Evolutionary conservation across 2,329 filamentous ascomycete species (phyloP).

Genomic region (Fusarium brevicatenulatum): DNA sequence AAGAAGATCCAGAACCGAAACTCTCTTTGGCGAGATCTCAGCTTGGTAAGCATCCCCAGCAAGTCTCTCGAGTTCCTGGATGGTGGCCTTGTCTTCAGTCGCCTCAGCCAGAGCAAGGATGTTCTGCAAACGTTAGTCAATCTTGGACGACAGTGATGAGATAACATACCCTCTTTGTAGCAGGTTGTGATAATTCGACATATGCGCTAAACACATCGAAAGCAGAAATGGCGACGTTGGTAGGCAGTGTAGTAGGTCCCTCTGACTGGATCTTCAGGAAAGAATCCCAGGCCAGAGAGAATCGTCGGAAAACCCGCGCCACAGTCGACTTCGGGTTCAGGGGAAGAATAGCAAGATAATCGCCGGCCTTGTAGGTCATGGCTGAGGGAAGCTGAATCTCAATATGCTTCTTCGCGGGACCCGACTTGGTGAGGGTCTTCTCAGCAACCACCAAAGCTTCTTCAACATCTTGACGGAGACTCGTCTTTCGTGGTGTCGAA

Average conservation of each 20-base stretch:
- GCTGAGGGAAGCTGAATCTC: conserved; percentile 74
- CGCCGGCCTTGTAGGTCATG: conserved; percentile 75
- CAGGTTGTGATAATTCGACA: conserved; percentile 77
- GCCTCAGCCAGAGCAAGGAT: conserved; percentile 58
- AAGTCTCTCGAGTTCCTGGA: conserved; percentile 58
- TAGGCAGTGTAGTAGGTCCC: conserved; percentile 64
- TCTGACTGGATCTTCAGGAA: conserved; percentile 69
- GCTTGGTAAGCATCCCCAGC: conserved; percentile 58
- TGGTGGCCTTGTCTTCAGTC: conserved; percentile 57
- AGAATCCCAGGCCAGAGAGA: conserved; percentile 75
- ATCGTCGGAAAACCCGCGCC: conserved; percentile 70
- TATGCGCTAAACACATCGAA: conserved; percentile 74
- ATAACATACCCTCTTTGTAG: conserved; percentile 69
- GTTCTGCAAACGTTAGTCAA: conserved; percentile 43
- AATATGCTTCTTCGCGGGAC: conserved; percentile 67
- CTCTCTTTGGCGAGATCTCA: conserved; percentile 64
- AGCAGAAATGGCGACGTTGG: conserved; percentile 66
- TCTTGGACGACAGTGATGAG: not conserved
- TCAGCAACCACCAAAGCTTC: conserved; percentile 38
- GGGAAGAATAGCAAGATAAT: conserved; percentile 80
- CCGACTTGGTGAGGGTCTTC: conserved; percentile 37
- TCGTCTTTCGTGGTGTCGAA: conserved; percentile 38
- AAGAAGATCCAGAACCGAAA: conserved; percentile 75
- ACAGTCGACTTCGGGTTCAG: conserved; percentile 73
- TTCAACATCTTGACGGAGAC: conserved; percentile 41